These are phyloP conservation scores for Lachancea quebecensis DNA, from an alignment of 805 yeast genomes.

Conservation along the genomic window DNA sequence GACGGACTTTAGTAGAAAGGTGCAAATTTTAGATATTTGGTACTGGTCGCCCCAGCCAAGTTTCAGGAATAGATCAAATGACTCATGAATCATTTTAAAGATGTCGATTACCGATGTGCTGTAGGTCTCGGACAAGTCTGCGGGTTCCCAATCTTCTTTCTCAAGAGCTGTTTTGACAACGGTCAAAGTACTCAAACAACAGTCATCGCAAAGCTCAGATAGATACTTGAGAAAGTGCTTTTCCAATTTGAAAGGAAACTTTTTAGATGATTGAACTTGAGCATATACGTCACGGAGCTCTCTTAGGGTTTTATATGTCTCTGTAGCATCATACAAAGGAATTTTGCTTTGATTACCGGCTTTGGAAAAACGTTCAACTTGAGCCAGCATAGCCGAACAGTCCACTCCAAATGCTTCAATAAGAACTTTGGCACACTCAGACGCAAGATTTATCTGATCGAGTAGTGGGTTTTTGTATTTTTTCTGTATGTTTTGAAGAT, in stretches of 20 bases:
- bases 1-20: slow-evolving; percentile 53
- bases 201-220: slow-evolving; percentile 35
- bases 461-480: slow-evolving; percentile 56
- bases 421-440: slow-evolving; percentile 42
- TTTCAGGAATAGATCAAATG: slow-evolving; percentile 47
- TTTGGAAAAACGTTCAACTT: slow-evolving; percentile 38
- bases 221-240: slow-evolving; percentile 44
- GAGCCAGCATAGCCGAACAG: slow-evolving; percentile 42
- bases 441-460: slow-evolving; percentile 48
- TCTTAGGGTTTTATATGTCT: slow-evolving; percentile 45
- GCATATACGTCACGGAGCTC: slow-evolving; percentile 46
- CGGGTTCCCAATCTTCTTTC: slow-evolving; percentile 50
- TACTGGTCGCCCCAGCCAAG: slow-evolving; percentile 60
- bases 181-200: slow-evolving; percentile 39
- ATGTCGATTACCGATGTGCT: slow-evolving; percentile 65
- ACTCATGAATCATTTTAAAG: slow-evolving; percentile 54
- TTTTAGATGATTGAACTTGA: slow-evolving; percentile 39
- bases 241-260: slow-evolving; percentile 52
- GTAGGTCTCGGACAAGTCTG: slow-evolving; percentile 38
- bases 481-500: slow-evolving; percentile 48
- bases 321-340: slow-evolving; percentile 50
- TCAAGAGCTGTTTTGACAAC: slow-evolving; percentile 50
- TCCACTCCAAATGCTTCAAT: slow-evolving; percentile 50
- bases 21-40: slow-evolving; percentile 57
- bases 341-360: slow-evolving; percentile 30